Evolutionary conservation across 1,284 basidiomycete genomes (phyloP).

Genomic region (Ustilago esculenta): DNA sequence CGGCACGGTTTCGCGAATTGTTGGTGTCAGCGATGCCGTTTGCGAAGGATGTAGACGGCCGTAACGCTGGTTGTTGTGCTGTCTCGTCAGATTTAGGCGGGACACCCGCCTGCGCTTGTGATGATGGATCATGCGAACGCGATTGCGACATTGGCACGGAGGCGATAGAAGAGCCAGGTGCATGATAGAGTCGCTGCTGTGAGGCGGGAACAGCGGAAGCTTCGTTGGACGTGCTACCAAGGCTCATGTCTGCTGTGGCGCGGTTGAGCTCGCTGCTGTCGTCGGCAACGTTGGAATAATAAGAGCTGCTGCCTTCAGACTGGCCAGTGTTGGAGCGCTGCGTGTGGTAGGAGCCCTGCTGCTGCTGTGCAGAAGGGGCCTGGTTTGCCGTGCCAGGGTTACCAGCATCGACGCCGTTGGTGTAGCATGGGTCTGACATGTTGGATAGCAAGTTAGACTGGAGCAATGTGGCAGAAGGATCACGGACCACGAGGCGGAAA

Average conservation of each 20-base stretch:
- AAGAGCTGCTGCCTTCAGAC: conserved; percentile 31
- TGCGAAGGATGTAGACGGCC: conserved; percentile 35
- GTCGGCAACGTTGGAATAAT: conserved; percentile 22
- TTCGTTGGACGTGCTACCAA: background rate
- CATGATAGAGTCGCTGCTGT: conserved; percentile 12
- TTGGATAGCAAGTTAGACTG: background rate
- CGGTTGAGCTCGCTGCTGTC: conserved; percentile 11
- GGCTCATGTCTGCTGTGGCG: conserved; percentile 19
- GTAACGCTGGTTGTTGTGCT: conserved; percentile 11
- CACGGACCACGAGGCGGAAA: too few relatives aligned
- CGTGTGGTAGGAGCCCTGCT: conserved; percentile 11
- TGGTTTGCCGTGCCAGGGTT: conserved; percentile 2
- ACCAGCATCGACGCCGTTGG: background rate
- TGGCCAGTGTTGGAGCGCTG: conserved; percentile 28
- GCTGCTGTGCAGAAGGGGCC: background rate
- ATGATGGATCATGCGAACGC: conserved; percentile 13
- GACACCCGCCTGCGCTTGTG: background rate
- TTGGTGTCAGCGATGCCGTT: conserved; percentile 9
- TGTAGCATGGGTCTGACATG: conserved; percentile 15
- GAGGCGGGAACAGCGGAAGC: conserved; percentile 7
- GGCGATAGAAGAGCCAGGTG: background rate
- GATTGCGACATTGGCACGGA: conserved; percentile 13
- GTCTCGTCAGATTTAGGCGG: background rate
- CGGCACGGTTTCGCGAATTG: conserved; percentile 32
- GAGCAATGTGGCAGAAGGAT: background rate